These are phyloP conservation scores for Rhododendron kiyosumense DNA, from an alignment of 148 eudicot species.

Conservation along the genomic window DNA sequence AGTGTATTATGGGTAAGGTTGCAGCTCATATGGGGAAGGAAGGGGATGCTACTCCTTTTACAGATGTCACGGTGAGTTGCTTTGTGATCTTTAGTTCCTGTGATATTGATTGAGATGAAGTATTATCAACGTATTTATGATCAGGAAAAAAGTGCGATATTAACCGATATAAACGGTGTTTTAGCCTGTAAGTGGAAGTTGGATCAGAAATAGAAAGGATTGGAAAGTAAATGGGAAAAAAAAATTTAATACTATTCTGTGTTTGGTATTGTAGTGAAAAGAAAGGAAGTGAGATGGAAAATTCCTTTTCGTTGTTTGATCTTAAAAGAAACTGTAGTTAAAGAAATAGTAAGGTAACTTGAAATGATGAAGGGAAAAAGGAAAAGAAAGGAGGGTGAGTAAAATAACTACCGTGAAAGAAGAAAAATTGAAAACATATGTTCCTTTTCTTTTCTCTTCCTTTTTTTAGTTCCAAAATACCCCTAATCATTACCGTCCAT, in stretches of 20 bases:
- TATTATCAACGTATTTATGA: not conserved
- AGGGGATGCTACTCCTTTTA: slow-evolving; percentile 99
- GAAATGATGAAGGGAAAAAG: not conserved
- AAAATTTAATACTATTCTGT: not conserved
- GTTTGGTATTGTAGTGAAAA: not conserved
- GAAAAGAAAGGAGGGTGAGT: not conserved
- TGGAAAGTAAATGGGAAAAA: not conserved
- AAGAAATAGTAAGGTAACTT: not conserved
- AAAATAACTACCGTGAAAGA: not conserved
- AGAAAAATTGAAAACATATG: not conserved
- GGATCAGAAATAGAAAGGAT: not conserved
- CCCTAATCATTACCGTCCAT: not conserved
- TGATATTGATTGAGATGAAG: not conserved
- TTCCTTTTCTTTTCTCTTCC: not conserved
- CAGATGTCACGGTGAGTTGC: slow-evolving; percentile 88
- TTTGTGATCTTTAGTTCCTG: not conserved
- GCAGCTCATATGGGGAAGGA: slow-evolving; percentile 98
- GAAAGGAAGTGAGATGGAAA: not conserved
- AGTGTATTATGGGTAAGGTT: slow-evolving; percentile 98
- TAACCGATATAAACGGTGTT: not conserved
- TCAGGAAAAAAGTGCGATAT: not conserved
- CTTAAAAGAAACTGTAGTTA: not conserved
- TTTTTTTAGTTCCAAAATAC: not conserved
- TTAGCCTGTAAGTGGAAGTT: not conserved
- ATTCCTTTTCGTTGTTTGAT: not conserved